phyloP scores from a whole-genome alignment of 1,139 yeast genomes.

The Sugiyamaella castrensis region DNA sequence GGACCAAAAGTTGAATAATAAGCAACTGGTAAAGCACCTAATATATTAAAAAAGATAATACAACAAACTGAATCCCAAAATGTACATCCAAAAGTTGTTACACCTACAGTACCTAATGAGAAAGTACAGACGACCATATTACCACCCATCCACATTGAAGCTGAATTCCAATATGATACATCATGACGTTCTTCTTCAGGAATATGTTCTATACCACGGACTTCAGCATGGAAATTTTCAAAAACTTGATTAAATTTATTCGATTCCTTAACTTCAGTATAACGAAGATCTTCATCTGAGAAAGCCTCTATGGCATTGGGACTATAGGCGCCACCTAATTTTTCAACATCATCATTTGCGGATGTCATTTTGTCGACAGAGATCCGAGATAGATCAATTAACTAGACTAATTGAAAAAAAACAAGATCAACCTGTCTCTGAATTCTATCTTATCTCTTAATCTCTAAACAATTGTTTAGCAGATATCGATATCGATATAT shows the following conservation, averaged over 20 bases:
- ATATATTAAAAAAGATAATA: constrained; percentile 65
- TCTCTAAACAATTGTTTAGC: too few relatives aligned
- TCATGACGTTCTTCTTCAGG: constrained; percentile 68
- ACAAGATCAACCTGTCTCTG: too few relatives aligned
- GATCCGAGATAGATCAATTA: too few relatives aligned
- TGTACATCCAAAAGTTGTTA: constrained; percentile 47
- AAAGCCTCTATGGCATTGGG: not conserved
- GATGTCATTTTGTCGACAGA: not conserved
- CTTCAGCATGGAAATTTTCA: constrained; percentile 42
- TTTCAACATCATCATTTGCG: constrained; percentile 5
- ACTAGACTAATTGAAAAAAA: too few relatives aligned
- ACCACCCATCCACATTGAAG: constrained; percentile 92
- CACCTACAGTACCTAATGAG: constrained; percentile 78
- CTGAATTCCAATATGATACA: constrained; percentile 61
- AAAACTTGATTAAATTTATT: constrained; percentile 6
- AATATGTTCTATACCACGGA: constrained; percentile 65
- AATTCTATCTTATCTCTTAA: too few relatives aligned
- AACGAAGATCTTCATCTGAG: constrained; percentile 8
- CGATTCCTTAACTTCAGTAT: constrained; percentile 4
- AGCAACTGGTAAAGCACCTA: constrained; percentile 80
- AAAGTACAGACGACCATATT: constrained; percentile 84
- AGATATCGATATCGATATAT: too few relatives aligned
- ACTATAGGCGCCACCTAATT: not conserved
- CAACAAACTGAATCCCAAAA: constrained; percentile 65
- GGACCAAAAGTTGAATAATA: constrained; percentile 83